phyloP scores from a whole-genome alignment of 2,329 filamentous ascomycete species.

The Aspergillus piperis region DNA sequence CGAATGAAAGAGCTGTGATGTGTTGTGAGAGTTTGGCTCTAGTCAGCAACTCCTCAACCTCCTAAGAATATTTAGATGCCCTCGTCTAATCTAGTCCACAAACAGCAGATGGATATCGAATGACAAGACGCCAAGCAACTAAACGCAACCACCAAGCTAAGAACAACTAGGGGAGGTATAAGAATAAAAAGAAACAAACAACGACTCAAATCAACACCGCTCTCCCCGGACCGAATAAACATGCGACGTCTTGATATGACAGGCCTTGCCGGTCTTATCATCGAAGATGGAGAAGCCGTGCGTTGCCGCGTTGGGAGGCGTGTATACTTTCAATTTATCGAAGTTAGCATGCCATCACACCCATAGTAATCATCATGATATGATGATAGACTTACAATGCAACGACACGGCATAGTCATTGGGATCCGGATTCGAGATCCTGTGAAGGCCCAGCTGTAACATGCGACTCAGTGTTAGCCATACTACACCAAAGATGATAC shows the following conservation, averaged over 20 bases:
- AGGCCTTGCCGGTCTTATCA: slow-evolving; percentile 70
- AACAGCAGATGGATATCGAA: neutral
- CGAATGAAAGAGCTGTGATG: neutral
- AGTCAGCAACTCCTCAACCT: no score
- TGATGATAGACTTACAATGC: slow-evolving; percentile 58
- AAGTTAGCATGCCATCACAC: neutral
- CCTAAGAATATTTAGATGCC: neutral
- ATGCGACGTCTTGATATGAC: slow-evolving; percentile 68
- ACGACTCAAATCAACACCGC: slow-evolving; percentile 20
- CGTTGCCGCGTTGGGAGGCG: slow-evolving; percentile 83
- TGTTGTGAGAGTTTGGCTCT: neutral
- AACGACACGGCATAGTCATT: slow-evolving; percentile 79
- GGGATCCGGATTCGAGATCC: slow-evolving; percentile 71
- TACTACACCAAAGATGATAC: neutral
- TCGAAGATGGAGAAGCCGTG: slow-evolving; percentile 82
- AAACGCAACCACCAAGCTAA: neutral
- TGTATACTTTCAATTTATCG: slow-evolving; percentile 61
- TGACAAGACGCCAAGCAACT: neutral
- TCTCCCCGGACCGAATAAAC: slow-evolving; percentile 67
- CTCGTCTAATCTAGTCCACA: neutral
- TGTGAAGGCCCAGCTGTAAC: slow-evolving; percentile 73
- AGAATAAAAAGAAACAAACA: neutral
- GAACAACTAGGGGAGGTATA: neutral
- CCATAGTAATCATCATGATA: neutral
- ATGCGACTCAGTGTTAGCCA: slow-evolving; percentile 1